Evolutionary conservation across 75 land plant species (phyloP).

Genomic region (Cryptomeria japonica): DNA sequence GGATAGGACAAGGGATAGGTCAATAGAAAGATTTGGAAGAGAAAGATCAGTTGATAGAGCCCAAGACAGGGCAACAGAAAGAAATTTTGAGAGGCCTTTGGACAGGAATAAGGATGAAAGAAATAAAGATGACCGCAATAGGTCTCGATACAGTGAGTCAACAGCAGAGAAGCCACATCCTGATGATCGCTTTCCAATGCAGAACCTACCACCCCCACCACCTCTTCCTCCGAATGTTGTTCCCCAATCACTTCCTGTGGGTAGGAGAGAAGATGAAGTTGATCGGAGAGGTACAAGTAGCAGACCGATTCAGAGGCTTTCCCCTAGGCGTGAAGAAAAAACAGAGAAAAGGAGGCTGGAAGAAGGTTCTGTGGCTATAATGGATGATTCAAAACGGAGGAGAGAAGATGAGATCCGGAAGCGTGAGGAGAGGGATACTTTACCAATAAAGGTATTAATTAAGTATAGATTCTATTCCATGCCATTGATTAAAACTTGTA

Average conservation of each 20-base stretch:
- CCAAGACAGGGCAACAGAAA: slow-evolving; percentile 55
- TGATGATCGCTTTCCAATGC: slow-evolving; percentile 85
- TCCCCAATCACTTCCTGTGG: slow-evolving; percentile 69
- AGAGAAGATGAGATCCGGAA: slow-evolving; percentile 88
- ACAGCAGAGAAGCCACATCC: slow-evolving; percentile 60
- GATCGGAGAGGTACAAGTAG: slow-evolving; percentile 56
- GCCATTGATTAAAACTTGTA: neutral
- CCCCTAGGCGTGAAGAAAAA: slow-evolving; percentile 90
- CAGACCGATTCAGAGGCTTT: slow-evolving; percentile 64
- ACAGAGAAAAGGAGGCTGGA: slow-evolving; percentile 76
- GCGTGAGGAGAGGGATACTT: slow-evolving; percentile 82
- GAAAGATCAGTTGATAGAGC: slow-evolving; percentile 80
- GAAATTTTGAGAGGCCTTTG: slow-evolving; percentile 49
- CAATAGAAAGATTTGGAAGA: slow-evolving; percentile 71
- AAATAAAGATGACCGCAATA: slow-evolving; percentile 69
- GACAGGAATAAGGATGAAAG: slow-evolving; percentile 63
- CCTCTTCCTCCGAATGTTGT: slow-evolving; percentile 84
- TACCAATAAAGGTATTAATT: slow-evolving; percentile 61
- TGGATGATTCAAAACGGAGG: slow-evolving; percentile 78
- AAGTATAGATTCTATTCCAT: neutral
- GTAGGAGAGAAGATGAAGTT: slow-evolving; percentile 81
- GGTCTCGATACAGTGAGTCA: slow-evolving; percentile 55
- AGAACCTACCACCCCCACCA: slow-evolving; percentile 82
- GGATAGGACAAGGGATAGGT: slow-evolving; percentile 77
- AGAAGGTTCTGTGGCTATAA: slow-evolving; percentile 39